Evolutionary conservation across 306 rosid species (phyloP), one percentile per base, ranked within the genome.

Genomic region (Cicer bijugum): DNA sequence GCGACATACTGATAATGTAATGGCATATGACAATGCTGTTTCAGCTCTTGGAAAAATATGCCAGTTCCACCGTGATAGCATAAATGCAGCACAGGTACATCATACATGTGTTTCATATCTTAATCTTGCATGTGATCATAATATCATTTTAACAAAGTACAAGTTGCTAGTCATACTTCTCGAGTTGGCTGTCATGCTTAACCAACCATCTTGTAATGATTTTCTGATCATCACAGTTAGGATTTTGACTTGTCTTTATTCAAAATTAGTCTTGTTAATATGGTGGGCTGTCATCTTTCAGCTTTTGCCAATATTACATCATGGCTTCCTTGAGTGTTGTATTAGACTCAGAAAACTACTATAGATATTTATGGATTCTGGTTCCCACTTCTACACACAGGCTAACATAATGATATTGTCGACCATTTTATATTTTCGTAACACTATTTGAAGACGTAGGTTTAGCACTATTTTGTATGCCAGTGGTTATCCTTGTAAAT

Each of bases 11-110:
- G 97, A 90, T 72, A 95, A 92, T 67, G 67, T 95, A 47, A 95
- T 95, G 97, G 97, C 99, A 44, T 89, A 92, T 71, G 99, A 92
- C 83, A 92, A 95, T 85, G 97, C 97, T 46, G 97, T 95, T 78
- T 95, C 99, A 47, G 93, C 99, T 61, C 78, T 95, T 58, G 99
- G 99, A 43, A 95, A 95, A 84, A 87, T 95, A 69, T 90, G 97
- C 47, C 89, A 89, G 76, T 95, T 87, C 58, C 97, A 95, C 44
- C 97, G 97, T 72, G 97, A 88, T 71, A 81, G 89, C 79, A 87
- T 95, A 82, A 96, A 92, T 87, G 87, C 97, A 46, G 64, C 90
- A 39, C 97, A 95, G 99, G 97, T 95, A 85, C 71, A 11, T 59
- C 40, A 57, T 57, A 11, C 63, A 23, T 46, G 28, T 44, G 68